Evolutionary conservation across 805 yeast genomes (phyloP).

Genomic region (Metschnikowia dekortorum): DNA sequence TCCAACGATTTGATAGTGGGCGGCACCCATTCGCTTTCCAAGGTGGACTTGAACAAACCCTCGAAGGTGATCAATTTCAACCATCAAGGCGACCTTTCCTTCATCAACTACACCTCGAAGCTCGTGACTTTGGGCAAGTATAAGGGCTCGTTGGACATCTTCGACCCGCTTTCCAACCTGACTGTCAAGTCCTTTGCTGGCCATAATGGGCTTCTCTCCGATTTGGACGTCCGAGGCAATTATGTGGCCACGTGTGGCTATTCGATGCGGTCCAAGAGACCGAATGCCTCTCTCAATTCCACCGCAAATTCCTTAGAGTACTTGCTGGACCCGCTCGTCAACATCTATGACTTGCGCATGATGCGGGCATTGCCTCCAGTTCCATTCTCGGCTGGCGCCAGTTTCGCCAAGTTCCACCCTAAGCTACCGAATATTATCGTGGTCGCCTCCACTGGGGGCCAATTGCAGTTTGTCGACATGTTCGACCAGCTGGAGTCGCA

Average conservation of each 20-base stretch:
- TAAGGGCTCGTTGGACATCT: constrained; percentile 59
- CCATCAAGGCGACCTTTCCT: constrained; percentile 43
- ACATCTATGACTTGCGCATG: constrained; percentile 72
- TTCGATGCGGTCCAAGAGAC: constrained; percentile 56
- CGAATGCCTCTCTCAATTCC: constrained; percentile 15
- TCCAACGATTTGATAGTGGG: constrained; percentile 30
- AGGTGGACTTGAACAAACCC: constrained; percentile 34
- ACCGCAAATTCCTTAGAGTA: constrained; percentile 18
- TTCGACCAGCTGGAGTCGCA: constrained; percentile 67
- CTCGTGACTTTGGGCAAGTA: constrained; percentile 54
- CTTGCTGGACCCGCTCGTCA: constrained; percentile 71
- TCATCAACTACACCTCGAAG: constrained; percentile 44
- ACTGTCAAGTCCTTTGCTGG: constrained; percentile 52
- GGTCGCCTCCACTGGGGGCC: constrained; percentile 73
- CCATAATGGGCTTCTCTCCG: constrained; percentile 59
- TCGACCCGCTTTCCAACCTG: constrained; percentile 50
- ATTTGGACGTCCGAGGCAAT: constrained; percentile 60
- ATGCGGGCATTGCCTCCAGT: constrained; percentile 72
- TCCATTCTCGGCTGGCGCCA: constrained; percentile 87
- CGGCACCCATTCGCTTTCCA: constrained; percentile 22
- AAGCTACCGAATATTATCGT: constrained; percentile 72
- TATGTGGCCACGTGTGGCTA: constrained; percentile 79
- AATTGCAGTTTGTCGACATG: constrained; percentile 79
- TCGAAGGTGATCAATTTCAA: constrained; percentile 20
- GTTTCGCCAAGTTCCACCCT: constrained; percentile 81